These are phyloP conservation scores for Glaciozyma martinii DNA, from an alignment of 768 basidiomycete species.

Conservation along the genomic window DNA sequence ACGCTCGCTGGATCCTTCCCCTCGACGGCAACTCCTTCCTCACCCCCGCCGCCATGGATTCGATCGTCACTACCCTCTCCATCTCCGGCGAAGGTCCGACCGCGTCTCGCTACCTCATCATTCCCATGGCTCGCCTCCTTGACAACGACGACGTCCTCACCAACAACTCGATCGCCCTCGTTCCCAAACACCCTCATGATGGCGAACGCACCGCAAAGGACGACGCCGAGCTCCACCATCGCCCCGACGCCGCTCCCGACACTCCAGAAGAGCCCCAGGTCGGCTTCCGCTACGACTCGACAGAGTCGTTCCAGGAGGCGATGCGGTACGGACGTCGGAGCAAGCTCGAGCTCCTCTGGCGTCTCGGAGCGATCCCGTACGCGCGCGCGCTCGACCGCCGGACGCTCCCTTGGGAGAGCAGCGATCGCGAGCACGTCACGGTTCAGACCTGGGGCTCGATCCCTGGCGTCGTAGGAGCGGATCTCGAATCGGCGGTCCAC, in stretches of 20 bases:
- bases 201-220: slow-evolving; percentile 19
- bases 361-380: slow-evolving; percentile 36
- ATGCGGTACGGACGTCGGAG: slow-evolving; percentile 37
- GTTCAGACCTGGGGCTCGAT: slow-evolving; percentile 30
- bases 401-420: slow-evolving; percentile 34
- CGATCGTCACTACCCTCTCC: slow-evolving; percentile 30
- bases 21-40: slow-evolving; percentile 39
- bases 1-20: slow-evolving; percentile 36
- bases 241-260: slow-evolving; percentile 20
- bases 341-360: slow-evolving; percentile 38
- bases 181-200: slow-evolving; percentile 9
- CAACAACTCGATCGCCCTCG: slow-evolving; percentile 28
- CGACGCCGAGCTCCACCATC: slow-evolving; percentile 22
- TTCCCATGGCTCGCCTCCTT: slow-evolving; percentile 36
- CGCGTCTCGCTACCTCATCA: slow-evolving; percentile 30
- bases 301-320: slow-evolving; percentile 31
- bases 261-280: slow-evolving; percentile 37
- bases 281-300: slow-evolving; percentile 37
- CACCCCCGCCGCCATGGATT: slow-evolving; percentile 34
- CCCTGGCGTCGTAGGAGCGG: slow-evolving; percentile 19
- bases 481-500: slow-evolving; percentile 18
- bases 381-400: slow-evolving; percentile 33
- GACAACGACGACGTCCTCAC: slow-evolving; percentile 32
- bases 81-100: slow-evolving; percentile 30
- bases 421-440: slow-evolving; percentile 35